Conservation (phyloP, 2,329 filamentous ascomycete genomes). For the Seiridium unicorne region DNA sequence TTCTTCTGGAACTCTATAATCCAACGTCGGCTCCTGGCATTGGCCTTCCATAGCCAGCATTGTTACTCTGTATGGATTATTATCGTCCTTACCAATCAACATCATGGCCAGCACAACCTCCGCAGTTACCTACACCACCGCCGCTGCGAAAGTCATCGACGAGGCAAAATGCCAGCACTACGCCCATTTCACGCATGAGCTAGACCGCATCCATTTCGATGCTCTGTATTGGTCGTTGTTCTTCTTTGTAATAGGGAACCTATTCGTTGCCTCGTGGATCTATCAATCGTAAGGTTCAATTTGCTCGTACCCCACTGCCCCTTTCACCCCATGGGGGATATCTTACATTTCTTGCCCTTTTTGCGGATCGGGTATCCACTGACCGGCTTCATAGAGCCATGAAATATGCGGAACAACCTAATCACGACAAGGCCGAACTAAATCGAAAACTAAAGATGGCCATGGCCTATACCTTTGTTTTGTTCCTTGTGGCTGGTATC, state of each 20-base stretch:
- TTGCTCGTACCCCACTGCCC: not conserved
- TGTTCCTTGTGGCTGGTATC: conserved; percentile 42
- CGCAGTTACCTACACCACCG: not conserved
- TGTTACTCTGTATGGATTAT: not conserved
- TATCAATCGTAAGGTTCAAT: conserved; percentile 29
- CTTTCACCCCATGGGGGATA: too few relatives aligned
- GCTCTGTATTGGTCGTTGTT: conserved; percentile 40
- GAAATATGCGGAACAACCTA: conserved; percentile 31
- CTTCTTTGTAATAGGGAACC: conserved; percentile 30
- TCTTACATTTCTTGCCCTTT: too few relatives aligned
- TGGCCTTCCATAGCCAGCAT: not conserved
- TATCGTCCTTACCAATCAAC: not conserved
- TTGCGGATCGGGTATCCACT: not conserved
- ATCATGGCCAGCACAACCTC: not conserved
- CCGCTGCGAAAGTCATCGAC: conserved; percentile 18
- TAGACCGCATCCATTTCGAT: conserved; percentile 34
- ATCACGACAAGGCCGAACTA: conserved; percentile 30
- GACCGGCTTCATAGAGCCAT: conserved; percentile 25
- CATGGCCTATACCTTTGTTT: conserved; percentile 23
- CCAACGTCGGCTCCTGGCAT: not conserved
- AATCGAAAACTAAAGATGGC: conserved; percentile 35
- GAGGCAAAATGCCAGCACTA: conserved; percentile 34
- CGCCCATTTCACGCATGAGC: conserved; percentile 33
- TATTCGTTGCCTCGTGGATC: conserved; percentile 35
- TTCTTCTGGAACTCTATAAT: not conserved